Evolutionary conservation across 345 rosid species (phyloP), one percentile per base, ranked within the genome.

Genomic region (Capsella bursapastoris): DNA sequence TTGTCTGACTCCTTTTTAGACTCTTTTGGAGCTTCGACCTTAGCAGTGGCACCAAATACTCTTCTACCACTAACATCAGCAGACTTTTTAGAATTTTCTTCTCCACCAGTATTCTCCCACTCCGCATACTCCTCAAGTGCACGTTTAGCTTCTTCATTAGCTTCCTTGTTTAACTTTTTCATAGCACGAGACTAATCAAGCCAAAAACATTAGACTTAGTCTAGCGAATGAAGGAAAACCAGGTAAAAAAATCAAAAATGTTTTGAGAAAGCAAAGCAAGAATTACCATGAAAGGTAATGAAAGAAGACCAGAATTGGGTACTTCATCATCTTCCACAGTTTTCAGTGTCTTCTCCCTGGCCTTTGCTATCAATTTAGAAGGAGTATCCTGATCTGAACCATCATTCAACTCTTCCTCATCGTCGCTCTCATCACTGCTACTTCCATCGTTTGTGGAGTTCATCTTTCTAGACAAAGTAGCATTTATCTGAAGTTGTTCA

Each of bases 241-340:
- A 50, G 63, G 14, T 59, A 50, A 58, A 50, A 7, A 12, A 56
- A 52, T 25, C 35, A 45, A 35, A 75, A 6, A 35, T 13, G 53
- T 31, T 57, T 64, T 9, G 58, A 44, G 43, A 44, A 68, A 44
- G 45, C 7, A 38, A 61, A 49, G 37, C 51, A 67, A 57, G 27
- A 49, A 41, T 64, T 89, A 95, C 99, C 99, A 95, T 95, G 81
- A 92, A 95, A 79, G 99, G 99, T 77, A 95, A 83, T 68, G 97
- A 83, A 64, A 88, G 79, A 64, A 95, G 85, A 84, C 98, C 98
- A 16, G 96, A 83, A 38, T 74, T 72, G 55, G 97, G 88, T 51
- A 76, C 76, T 79, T 86, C 90, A 50, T 86, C 86, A 37, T 89
- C 92, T 76, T 86, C 90, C 35, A 90, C 56, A 48, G 84, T 70